Evolutionary conservation across 306 rosid genomes (phyloP).

Genomic region (Myrica gale): DNA sequence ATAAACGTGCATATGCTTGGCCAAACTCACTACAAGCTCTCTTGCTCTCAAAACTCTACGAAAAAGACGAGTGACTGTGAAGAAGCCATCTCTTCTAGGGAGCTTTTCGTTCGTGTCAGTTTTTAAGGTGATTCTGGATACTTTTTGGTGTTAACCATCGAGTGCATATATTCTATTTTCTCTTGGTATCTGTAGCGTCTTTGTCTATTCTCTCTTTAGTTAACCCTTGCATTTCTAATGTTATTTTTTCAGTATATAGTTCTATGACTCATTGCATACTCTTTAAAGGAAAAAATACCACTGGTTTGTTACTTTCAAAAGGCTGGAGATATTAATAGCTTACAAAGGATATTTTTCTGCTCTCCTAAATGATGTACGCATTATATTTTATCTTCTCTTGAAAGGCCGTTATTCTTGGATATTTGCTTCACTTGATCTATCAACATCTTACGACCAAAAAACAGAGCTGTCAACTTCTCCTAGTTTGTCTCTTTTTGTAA

Average conservation of each 20-base stretch:
- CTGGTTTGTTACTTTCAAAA: neutral
- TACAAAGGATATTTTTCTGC: neutral
- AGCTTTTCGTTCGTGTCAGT: conserved; percentile 49
- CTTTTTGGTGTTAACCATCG: conserved; percentile 5
- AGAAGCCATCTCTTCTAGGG: conserved; percentile 47
- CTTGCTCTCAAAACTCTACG: too few species aligned
- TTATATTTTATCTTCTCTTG: neutral
- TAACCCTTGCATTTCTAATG: neutral
- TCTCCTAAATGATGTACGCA: too few species aligned
- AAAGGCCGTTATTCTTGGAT: too few species aligned
- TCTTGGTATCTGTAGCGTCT: conserved; percentile 10
- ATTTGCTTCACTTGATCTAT: neutral
- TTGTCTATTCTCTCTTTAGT: neutral
- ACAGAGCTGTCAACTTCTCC: too few species aligned
- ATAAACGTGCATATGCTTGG: too few species aligned
- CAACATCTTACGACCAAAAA: neutral
- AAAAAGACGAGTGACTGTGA: conserved; percentile 43
- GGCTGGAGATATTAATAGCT: neutral
- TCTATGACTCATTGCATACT: too few species aligned
- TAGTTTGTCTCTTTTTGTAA: neutral
- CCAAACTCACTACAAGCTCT: too few species aligned
- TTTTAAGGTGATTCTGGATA: conserved; percentile 57
- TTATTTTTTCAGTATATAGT: neutral
- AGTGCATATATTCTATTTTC: neutral
- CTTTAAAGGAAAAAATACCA: neutral